A percentile compares a stretch with the other conserved stretches of the same genome.
Evolutionary conservation across 345 rosid genomes (phyloP).

Genomic region (Passiflora organensis): DNA sequence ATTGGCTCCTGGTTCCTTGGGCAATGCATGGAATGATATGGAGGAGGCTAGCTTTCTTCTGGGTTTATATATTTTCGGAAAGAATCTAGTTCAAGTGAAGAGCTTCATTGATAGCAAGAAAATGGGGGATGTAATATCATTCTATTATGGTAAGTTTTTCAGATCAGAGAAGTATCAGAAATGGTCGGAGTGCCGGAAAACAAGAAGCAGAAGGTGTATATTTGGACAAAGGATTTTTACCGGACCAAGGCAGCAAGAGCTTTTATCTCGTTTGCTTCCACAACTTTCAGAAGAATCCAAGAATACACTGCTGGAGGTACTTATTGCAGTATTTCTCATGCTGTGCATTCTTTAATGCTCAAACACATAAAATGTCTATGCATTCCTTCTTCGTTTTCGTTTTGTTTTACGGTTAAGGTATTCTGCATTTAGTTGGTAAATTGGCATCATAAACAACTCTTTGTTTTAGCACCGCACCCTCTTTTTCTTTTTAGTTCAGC

Average conservation of each 20-base stretch:
- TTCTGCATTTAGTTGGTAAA: no score
- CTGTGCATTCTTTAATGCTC: neutral
- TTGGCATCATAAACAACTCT: no score
- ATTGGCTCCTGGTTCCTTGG: slow-evolving; percentile 43
- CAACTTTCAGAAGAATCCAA: slow-evolving; percentile 45
- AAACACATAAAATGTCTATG: neutral
- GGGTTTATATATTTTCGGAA: slow-evolving; percentile 66
- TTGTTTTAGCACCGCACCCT: no score
- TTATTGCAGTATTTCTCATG: slow-evolving; percentile 5
- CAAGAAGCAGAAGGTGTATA: slow-evolving; percentile 40
- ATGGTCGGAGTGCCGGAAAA: slow-evolving; percentile 65
- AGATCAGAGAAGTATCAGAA: slow-evolving; percentile 43
- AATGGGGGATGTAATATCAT: slow-evolving; percentile 58
- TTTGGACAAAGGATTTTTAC: slow-evolving; percentile 56
- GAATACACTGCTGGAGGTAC: slow-evolving; percentile 50
- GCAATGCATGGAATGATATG: slow-evolving; percentile 40
- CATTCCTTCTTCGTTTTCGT: neutral
- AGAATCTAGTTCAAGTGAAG: slow-evolving; percentile 49
- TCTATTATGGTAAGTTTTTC: slow-evolving; percentile 66
- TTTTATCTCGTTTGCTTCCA: slow-evolving; percentile 46
- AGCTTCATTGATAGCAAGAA: slow-evolving; percentile 48
- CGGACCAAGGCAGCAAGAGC: slow-evolving; percentile 66
- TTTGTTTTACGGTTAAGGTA: neutral
- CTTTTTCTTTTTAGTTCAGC: no score
- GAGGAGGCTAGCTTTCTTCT: slow-evolving; percentile 59